phyloP scores from a whole-genome alignment of 2,329 filamentous ascomycete species.

The Arthrinium phaeospermum region DNA sequence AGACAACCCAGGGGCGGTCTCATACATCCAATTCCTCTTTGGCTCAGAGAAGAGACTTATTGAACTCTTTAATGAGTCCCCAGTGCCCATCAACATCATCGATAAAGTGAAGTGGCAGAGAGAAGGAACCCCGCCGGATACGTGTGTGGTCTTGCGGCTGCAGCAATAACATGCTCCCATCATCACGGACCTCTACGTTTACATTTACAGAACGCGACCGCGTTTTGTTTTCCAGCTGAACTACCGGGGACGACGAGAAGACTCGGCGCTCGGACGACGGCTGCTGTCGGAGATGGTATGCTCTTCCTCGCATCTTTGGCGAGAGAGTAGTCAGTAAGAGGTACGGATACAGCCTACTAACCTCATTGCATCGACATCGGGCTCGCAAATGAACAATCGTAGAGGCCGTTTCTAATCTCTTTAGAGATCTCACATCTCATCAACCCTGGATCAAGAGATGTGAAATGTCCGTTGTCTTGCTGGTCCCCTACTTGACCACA shows the following conservation, averaged over 20 bases:
- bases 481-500: neutral
- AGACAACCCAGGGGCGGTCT: neutral
- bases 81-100: neutral
- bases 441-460: neutral
- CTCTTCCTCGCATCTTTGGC: neutral
- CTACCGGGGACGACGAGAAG: neutral
- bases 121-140: neutral
- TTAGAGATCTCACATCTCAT: neutral
- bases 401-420: neutral
- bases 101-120: neutral
- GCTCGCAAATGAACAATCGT: neutral
- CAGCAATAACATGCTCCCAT: neutral
- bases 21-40: constrained; percentile 7
- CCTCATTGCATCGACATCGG: neutral
- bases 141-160: neutral
- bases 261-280: neutral
- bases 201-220: neutral
- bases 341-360: neutral
- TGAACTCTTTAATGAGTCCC: constrained; percentile 10
- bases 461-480: neutral
- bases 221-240: neutral
- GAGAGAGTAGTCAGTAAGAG: neutral
- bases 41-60: constrained; percentile 17
- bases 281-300: neutral
- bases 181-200: neutral